phyloP scores from a whole-genome alignment of 768 basidiomycete species.

The Amanita rubescens region DNA sequence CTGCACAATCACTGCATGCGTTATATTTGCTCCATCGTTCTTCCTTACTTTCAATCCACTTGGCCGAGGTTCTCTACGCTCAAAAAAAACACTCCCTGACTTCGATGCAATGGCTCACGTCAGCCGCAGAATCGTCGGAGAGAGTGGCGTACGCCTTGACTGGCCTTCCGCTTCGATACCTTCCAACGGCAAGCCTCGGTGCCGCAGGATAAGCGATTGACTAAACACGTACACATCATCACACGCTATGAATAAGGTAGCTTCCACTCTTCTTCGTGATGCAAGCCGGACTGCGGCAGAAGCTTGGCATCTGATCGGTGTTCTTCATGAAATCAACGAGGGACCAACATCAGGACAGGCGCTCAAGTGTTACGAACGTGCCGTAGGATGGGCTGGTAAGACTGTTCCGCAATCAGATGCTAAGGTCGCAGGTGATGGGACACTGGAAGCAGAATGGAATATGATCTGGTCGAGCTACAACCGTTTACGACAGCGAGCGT shows the following conservation, averaged over 20 bases:
- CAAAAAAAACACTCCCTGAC: slow-evolving; percentile 28
- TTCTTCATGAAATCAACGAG: slow-evolving; percentile 45
- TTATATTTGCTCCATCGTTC: slow-evolving; percentile 66
- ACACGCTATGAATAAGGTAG: slow-evolving; percentile 44
- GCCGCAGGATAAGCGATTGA: slow-evolving; percentile 25
- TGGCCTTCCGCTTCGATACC: slow-evolving; percentile 31
- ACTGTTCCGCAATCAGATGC: slow-evolving; percentile 26
- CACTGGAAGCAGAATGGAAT: slow-evolving; percentile 54
- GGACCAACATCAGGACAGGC: slow-evolving; percentile 32
- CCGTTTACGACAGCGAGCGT: slow-evolving; percentile 31
- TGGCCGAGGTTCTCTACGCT: slow-evolving; percentile 64
- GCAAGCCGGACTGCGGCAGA: slow-evolving; percentile 65
- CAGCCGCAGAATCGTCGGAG: slow-evolving; percentile 63
- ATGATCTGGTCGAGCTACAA: slow-evolving; percentile 53
- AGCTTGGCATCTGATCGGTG: slow-evolving; percentile 68
- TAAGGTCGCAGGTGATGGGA: slow-evolving; percentile 41
- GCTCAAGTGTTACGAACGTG: slow-evolving; percentile 59
- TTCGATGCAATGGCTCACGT: slow-evolving; percentile 49
- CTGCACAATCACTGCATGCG: slow-evolving; percentile 55
- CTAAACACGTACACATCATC: slow-evolving; percentile 39
- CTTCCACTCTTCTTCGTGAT: slow-evolving; percentile 55
- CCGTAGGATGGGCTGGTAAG: slow-evolving; percentile 60
- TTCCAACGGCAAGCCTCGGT: slow-evolving; percentile 18
- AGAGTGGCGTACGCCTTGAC: slow-evolving; percentile 50
- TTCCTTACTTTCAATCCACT: slow-evolving; percentile 65